Evolutionary conservation across 2,329 filamentous ascomycete species (phyloP).

Genomic region (Geosmithia morbida): DNA sequence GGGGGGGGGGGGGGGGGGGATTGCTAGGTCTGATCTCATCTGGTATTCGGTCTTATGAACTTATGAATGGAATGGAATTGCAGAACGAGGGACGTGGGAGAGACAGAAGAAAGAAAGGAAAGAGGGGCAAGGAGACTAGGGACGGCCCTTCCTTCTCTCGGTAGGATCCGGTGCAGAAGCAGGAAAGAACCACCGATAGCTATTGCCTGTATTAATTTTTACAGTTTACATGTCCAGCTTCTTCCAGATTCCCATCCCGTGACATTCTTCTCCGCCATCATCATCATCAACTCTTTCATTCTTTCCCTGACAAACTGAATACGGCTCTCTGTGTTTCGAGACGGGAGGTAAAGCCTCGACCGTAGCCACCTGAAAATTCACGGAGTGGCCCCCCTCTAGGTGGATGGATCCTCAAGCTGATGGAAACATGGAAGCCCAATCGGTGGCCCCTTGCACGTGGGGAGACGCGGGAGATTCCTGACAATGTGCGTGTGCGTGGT

Average conservation of each 20-base stretch:
- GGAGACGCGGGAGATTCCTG: slow-evolving; percentile 63
- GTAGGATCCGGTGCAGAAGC: neutral
- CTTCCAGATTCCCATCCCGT: no score
- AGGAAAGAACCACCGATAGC: neutral
- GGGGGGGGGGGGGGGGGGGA: no score
- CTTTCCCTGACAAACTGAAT: no score
- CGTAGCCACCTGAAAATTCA: slow-evolving; percentile 57
- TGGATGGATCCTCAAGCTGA: slow-evolving; percentile 64
- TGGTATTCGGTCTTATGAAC: no score
- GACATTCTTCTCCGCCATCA: no score
- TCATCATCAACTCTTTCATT: no score
- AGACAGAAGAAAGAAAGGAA: neutral
- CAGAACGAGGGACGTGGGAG: no score
- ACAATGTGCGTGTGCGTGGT: slow-evolving; percentile 54
- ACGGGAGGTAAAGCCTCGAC: slow-evolving; percentile 39
- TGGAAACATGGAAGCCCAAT: slow-evolving; percentile 64
- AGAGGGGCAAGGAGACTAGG: neutral
- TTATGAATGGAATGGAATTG: no score
- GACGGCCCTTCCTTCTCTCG: neutral
- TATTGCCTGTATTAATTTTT: no score
- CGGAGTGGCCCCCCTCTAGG: slow-evolving; percentile 72
- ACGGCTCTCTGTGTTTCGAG: slow-evolving; percentile 56
- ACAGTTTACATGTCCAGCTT: no score
- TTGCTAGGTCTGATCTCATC: no score
- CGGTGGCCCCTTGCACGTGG: slow-evolving; percentile 67